A percentile compares a stretch with the other conserved stretches of the same genome.
These are phyloP conservation scores for Apiotrichum brassicae DNA, from an alignment of 1,284 basidiomycete species.

Conservation along the genomic window DNA sequence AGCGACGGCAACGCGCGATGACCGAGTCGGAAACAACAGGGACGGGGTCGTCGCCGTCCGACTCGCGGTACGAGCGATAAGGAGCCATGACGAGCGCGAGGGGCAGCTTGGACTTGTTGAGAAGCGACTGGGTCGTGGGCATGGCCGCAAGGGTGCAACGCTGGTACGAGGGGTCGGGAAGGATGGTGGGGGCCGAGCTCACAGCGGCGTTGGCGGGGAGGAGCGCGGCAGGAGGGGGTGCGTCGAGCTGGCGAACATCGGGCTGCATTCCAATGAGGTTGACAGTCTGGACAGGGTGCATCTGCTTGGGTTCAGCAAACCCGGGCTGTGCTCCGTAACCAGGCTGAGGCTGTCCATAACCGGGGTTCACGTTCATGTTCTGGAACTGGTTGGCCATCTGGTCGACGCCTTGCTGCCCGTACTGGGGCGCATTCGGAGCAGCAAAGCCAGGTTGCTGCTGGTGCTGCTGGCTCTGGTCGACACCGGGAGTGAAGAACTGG, in stretches of 20 bases:
- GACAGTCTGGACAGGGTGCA: constrained; percentile 62
- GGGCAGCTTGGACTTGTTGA: constrained; percentile 90
- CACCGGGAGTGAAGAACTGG: constrained; percentile 83
- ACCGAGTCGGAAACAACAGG: constrained; percentile 89
- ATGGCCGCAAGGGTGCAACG: constrained; percentile 86
- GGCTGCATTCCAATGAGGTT: constrained; percentile 86
- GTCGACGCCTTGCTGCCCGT: constrained; percentile 48
- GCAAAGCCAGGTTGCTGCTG: constrained; percentile 36
- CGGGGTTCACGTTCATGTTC: constrained; percentile 70
- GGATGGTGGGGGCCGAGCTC: constrained; percentile 70
- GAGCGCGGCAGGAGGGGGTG: constrained; percentile 79
- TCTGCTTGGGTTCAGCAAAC: constrained; percentile 27
- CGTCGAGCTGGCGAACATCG: constrained; percentile 74
- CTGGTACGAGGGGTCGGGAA: constrained; percentile 88
- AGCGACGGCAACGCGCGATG: constrained; percentile 93
- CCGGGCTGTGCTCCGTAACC: constrained; percentile 7
- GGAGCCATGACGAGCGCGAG: constrained; percentile 86
- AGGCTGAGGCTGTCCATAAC: constrained; percentile 12
- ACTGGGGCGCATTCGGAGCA: constrained; percentile 25
- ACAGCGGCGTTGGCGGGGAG: constrained; percentile 77
- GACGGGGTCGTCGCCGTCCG: constrained; percentile 57
- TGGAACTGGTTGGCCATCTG: constrained; percentile 76
- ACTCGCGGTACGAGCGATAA: constrained; percentile 66
- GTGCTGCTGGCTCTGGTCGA: constrained; percentile 46
- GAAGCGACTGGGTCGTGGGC: constrained; percentile 83